Evolutionary conservation across 108 stramenopile species (phyloP), one percentile per base, ranked within the genome.

Genomic region (Fragilariopsis cylindrus): DNA sequence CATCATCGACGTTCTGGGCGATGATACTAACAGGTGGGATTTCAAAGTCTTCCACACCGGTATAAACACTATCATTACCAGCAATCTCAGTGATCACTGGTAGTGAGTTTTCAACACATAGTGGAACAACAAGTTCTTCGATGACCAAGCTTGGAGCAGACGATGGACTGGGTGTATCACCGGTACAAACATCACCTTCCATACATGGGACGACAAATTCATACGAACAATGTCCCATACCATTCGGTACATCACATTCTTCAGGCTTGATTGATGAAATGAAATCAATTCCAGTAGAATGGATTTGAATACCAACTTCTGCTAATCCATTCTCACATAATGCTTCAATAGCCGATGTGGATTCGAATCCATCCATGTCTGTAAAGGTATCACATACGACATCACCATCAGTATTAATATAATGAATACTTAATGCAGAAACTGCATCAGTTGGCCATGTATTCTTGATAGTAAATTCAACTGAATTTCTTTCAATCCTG

Each of bases 171-270:
- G 50, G 21, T 5, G 58, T 21, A 40, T 11, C 16, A 7, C 41
- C 18, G 58, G 18, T 13, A 65, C 65, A 65, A 3, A 45, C n/a
- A 42, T 18, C 12, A 13, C 44, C 47, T 46, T 42, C 16, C 8
- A 4, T 13, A 46, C 65, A 65, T 15, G 65, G 65, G 44, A 65
- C 9, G 47, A 48, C n/a, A 45, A 65, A 41, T 45, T 65, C 65
- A 46, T 65, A 65, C 4, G 46, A 46, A 65, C 65, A 65, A 47
- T 42, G 7, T 65, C 65, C 65, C 11, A 43, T 45, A 43, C n/a
- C 63, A 6, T 13, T n/a, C 8, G 65, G 41, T 9, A 11, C 18
- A 13, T 13, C 13, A 47, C 65, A 65, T 46, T 4, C 4, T 19
- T 12, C 13, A 8, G 6, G n/a, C 65, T 13, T 46, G 13, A 13